Evolutionary conservation across 176 grass and related monocot species (phyloP), one percentile per base, ranked within the genome.

Genomic region (Musa acuminata): DNA sequence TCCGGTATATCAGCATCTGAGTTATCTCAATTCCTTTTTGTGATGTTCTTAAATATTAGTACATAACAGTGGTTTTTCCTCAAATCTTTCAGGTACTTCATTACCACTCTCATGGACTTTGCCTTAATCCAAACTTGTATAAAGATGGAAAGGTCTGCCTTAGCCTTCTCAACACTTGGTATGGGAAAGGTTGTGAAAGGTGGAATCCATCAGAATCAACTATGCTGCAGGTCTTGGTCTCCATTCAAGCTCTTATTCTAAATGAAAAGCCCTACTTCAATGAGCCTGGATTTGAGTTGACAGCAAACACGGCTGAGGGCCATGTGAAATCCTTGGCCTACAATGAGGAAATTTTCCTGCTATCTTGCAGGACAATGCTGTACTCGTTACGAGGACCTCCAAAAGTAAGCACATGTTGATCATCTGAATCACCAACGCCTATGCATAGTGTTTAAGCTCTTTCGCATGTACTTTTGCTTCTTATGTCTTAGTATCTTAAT

Each of bases 261-360:
- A 96, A 96, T 78, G 89, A 92, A 83, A 86, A 90, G 35, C 93
- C 93, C 50, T 96, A 92, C 77, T 96, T 90, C 62, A 96, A 96
- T 62, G 93, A 96, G 76, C 93, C 89, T 55, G 93, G 87, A 77
- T 86, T 79, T n/a, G 85, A 75, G n/a, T 16, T 2, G 14, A 74
- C 21, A 27, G 87, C 85, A 35, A 84, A 88, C 23, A 92, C 79
- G 14, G 0, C 59, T 49, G 8, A 65, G 54, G 93, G 93, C 49
- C 67, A 88, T 54, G 55, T 2, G 16, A 11, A 49, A 74, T 82
- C 85, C 43, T 79, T 90, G 24, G 62, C 54, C 2, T 96, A 96
- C 66, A 96, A 90, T 63, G 87, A 92, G 70, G 70, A 9, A n/a
- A 70, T 76, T 26, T 96, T 96, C 80, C 51, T 88, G 64, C 6